Evolutionary conservation across 169 alveolate genomes (phyloP), one percentile per base, ranked within the genome.

Genomic region (Cryptosporidium viatorum): DNA sequence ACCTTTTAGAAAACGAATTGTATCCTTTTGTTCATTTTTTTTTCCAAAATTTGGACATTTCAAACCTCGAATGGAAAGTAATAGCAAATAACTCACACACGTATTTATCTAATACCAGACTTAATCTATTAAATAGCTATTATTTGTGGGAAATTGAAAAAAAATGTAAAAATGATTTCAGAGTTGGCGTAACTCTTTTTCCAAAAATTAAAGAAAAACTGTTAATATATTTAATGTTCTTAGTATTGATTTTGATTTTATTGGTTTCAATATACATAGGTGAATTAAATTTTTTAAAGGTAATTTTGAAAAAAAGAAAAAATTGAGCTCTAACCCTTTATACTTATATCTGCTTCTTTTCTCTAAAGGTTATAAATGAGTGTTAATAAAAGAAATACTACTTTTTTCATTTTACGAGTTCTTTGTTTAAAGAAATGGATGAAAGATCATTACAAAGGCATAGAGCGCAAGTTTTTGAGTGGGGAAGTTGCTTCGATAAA

Each of bases 401-500:
- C 12, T 31, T 65, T 65, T 65, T 5, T 65, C 2, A 26, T 3
- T 65, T 65, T 7, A 29, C 5, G 8, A 31, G 10, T 2, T 14
- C 10, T 10, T 8, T 35, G 0, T 65, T 41, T 70, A 43, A 26
- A 21, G 35, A 41, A 62, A 59, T 80, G 60, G 59, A 31, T 21
- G 80, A 80, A 62, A 80, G 89, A 43, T 16, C 2, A 31, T 37
- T 45, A n/a, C 75, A 62, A 23, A 80, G 8, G 31, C 37, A 60
- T 35, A 80, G 39, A 23, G 80, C 50, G 23, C 75, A 80, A 45
- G 89, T 80, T 6, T 80, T 45, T 43, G 68, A 62, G 9, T 80
- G 89, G 89, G 89, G 89, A 26, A 55, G 51, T 23, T 43, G 59
- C 41, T 80, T 45, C 51, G 89, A 65, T 16, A 80, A 80, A 48